Conservation (phyloP, 2,329 filamentous ascomycete species). For the Microsporum audouinii region DNA sequence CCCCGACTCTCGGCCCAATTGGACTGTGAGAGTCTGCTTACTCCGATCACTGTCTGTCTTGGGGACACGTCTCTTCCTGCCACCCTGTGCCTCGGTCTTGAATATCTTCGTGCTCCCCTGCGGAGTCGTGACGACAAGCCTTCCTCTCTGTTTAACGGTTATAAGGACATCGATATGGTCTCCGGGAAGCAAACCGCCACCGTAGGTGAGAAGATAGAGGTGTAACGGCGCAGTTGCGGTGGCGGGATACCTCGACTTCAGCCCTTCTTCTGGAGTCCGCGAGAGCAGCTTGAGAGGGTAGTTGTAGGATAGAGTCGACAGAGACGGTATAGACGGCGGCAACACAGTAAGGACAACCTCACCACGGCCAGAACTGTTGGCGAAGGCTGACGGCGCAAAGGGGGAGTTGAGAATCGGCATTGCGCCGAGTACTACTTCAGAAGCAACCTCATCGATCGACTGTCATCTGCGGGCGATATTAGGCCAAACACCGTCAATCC, state of each 20-base stretch:
- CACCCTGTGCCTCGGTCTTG: slow-evolving; percentile 49
- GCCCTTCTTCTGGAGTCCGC: slow-evolving; percentile 53
- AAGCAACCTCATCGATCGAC: neutral
- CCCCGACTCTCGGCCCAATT: slow-evolving; percentile 39
- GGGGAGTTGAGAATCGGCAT: slow-evolving; percentile 42
- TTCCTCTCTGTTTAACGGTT: slow-evolving; percentile 51
- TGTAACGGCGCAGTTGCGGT: slow-evolving; percentile 49
- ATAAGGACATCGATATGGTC: slow-evolving; percentile 68
- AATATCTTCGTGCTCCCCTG: slow-evolving; percentile 92
- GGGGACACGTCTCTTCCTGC: slow-evolving; percentile 30
- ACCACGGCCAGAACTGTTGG: slow-evolving; percentile 62
- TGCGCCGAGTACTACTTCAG: neutral
- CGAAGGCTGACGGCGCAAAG: slow-evolving; percentile 60
- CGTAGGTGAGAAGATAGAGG: slow-evolving; percentile 86
- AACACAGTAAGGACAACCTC: slow-evolving; percentile 61
- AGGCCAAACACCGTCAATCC: no score
- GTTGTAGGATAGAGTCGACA: slow-evolving; percentile 70
- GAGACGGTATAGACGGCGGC: slow-evolving; percentile 58
- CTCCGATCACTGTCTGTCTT: slow-evolving; percentile 29
- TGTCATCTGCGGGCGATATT: neutral
- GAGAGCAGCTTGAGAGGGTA: slow-evolving; percentile 93
- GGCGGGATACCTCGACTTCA: slow-evolving; percentile 33
- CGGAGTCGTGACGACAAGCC: slow-evolving; percentile 50
- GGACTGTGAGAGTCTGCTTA: slow-evolving; percentile 40
- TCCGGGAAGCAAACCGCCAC: slow-evolving; percentile 80